Conservation (phyloP, 2,329 filamentous ascomycete genomes). For the Boeremia lycopersici region DNA sequence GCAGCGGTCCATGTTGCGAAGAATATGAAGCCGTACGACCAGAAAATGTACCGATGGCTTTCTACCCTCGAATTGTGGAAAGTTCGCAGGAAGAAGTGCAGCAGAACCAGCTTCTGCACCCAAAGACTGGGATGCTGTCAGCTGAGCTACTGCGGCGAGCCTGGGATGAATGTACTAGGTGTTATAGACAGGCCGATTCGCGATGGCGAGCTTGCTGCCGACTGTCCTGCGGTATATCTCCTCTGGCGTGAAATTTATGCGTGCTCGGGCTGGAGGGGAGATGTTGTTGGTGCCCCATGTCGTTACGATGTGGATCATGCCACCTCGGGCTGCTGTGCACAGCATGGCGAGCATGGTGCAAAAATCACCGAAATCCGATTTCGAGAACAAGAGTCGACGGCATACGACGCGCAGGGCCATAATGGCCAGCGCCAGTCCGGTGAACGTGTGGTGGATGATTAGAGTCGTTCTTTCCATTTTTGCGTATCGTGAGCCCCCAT, state of each 20-base stretch:
- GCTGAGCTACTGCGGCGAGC: not conserved
- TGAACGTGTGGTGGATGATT: constrained; percentile 1
- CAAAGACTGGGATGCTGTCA: not conserved
- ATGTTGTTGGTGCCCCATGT: constrained; percentile 1
- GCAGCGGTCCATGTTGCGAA: not conserved
- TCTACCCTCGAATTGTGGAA: not conserved
- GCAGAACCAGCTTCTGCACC: not conserved
- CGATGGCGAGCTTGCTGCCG: not conserved
- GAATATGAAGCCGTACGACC: not conserved
- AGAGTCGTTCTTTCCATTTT: not conserved
- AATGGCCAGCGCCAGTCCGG: not conserved
- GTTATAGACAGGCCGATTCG: constrained; percentile 1
- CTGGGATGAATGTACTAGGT: not conserved
- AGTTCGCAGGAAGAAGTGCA: constrained; percentile 1
- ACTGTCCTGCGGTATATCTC: constrained; percentile 1
- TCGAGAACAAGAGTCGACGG: not conserved
- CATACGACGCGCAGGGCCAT: not conserved
- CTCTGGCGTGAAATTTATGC: not conserved
- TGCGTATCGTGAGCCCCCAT: not conserved
- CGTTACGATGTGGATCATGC: constrained; percentile 1
- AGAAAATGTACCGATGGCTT: not conserved
- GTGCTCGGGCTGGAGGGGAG: not conserved
- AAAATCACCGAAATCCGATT: not conserved
- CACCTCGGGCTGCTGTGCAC: constrained; percentile 2
- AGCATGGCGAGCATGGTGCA: not conserved